Base-by-base conservation (phyloP, 148 eudicot species). In the Polygonum maritimum region DNA sequence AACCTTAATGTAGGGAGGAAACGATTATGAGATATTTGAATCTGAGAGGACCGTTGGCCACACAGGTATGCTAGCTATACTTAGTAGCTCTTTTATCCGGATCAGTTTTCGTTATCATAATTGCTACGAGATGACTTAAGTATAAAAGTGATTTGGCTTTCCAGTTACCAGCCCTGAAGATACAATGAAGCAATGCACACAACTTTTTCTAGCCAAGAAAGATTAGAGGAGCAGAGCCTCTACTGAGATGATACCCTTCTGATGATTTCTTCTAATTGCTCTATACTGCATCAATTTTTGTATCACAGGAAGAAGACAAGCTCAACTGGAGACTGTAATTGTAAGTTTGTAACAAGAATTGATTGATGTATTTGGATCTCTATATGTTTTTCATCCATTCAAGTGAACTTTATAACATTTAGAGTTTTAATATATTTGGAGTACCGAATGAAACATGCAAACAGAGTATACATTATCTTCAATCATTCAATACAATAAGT, bases 91-190 rank as follows among this genome's bases (percentile, higher is more conserved):
- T 71, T 35, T 71, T 47, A 63, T 74, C 69, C 44, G 31, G 13
- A 55, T 55, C 62, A 18, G 40, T 26, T 22, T 74, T 26, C 31
- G 31, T 75, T 76, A n/a, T 38, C 18, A 2, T 44, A 44, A 44
- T 58, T 2, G n/a, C 16, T 9, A 13, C 8, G 6, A 39, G 21
- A 44, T 16, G 44, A 16, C 71, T 67, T 15, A 67, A 15, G 2
- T 14, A 35, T 33, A 12, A 14, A 44, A 44, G 2, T 72, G 0
- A 36, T 3, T 9, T 41, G 44, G 7, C 1, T 80, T 80, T 65
- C 48, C 90, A 95, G 97, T 95, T 80, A 90, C 88, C 18, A 95
- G 96, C 89, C 99, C 96, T 0, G 96, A 88, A 6, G 97, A 92
- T 80, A 95, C 96, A 44, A 76, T 57, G 70, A 80, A 80, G 83